Percentiles rank a stretch among this genome's conserved stretches.
These are phyloP conservation scores for Cantharellus anzutake DNA, from an alignment of 768 basidiomycete species.

Conservation along the genomic window DNA sequence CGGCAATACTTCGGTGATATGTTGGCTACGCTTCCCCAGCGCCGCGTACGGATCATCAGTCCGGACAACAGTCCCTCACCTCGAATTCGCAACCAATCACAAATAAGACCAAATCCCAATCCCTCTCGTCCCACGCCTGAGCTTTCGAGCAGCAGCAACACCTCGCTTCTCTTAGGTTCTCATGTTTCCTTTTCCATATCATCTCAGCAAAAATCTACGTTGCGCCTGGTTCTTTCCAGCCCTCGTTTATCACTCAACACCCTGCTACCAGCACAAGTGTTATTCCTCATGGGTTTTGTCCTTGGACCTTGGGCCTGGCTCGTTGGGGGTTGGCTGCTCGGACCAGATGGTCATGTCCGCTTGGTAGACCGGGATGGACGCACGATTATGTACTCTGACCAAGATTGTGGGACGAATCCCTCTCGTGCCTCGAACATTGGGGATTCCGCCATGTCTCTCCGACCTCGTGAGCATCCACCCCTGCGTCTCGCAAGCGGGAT, in stretches of 20 bases:
- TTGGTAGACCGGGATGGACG: not conserved
- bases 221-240: not conserved
- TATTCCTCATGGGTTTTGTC: not conserved
- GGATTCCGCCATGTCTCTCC: not conserved
- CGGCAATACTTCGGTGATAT: too few species aligned
- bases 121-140: too few species aligned
- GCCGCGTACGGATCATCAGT: too few species aligned
- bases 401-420: not conserved
- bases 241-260: not conserved
- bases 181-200: too few species aligned
- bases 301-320: conserved; percentile 1
- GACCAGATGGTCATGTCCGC: not conserved
- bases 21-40: too few species aligned
- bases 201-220: too few species aligned
- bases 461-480: not conserved
- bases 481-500: too few species aligned
- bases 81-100: too few species aligned
- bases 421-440: not conserved
- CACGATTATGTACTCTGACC: not conserved
- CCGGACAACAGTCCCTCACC: too few species aligned
- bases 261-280: not conserved
- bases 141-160: too few species aligned
- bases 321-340: not conserved
- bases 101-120: too few species aligned
- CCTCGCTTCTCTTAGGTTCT: too few species aligned